Evolutionary conservation across 306 rosid genomes (phyloP), one percentile per base, ranked within the genome.

Genomic region (Castanea mollissima): DNA sequence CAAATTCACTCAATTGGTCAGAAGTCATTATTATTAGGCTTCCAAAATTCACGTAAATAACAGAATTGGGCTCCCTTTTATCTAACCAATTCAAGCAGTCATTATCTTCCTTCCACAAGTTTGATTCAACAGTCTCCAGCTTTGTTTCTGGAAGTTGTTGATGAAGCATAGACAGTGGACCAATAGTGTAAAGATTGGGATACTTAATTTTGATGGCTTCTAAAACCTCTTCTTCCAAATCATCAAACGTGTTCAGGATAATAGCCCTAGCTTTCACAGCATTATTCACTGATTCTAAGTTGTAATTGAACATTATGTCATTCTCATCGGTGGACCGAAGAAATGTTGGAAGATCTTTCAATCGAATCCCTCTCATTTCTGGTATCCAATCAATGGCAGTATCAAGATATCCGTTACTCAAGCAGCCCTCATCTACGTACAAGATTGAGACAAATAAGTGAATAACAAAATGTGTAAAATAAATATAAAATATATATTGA

Each of bases 41-140:
- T 15, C 88, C 88, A 71, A 81, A 85, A 65, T 85, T 85, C 62
- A 85, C 83, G 64, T 85, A 85, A 58, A 85, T 68, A 0, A 85
- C 85, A 14, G 88, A 81, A 32, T 60, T 52, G 70, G 41, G 9
- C 4, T 81, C 88, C 55, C 62, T 85, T 21, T 78, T 69, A 6
- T 81, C 74, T n/a, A 85, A 34, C 88, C 88, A 85, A 27, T 60
- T 4, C 62, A 69, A 69, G 80, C 88, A 85, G 21, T 60, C 25
- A 31, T 1, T 31, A 29, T 85, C 83, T 85, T 79, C 80, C 38
- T 81, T 69, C 88, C 88, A 85, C 54, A 85, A 51, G 46, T 62
- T 74, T 51, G 74, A 69, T 38, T 81, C 85, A 38, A 81, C 69
- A 13, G 64, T 59, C 18, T 62, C 83, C 56, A 63, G 27, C 9